Evolutionary conservation across 2,329 filamentous ascomycete genomes (phyloP).

Genomic region (Exophiala aquamarina): DNA sequence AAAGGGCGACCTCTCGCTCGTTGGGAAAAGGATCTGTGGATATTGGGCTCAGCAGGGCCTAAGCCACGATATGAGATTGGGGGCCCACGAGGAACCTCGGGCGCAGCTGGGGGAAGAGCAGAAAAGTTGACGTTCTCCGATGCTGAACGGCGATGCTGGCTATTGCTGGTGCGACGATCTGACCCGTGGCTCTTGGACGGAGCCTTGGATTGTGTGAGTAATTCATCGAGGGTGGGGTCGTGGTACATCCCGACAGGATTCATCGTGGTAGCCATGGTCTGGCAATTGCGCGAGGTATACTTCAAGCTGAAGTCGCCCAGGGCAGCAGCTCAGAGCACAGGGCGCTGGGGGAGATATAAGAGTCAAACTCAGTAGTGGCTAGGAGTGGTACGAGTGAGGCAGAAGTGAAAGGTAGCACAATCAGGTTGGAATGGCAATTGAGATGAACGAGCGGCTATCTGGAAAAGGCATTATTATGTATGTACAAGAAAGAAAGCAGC

Average conservation of each 20-base stretch:
- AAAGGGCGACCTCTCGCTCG: constrained; percentile 27
- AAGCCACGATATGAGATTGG: constrained; percentile 55
- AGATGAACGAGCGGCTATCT: constrained; percentile 10
- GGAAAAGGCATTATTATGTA: constrained; percentile 10
- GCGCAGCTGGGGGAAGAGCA: constrained; percentile 40
- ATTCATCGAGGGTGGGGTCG: constrained; percentile 23
- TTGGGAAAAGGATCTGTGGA: constrained; percentile 30
- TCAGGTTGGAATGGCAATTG: constrained; percentile 3
- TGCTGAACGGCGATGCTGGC: constrained; percentile 7
- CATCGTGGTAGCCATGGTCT: constrained; percentile 23
- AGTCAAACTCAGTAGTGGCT: background rate
- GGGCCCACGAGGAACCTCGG: constrained; percentile 62
- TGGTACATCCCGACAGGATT: constrained; percentile 27
- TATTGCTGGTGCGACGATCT: constrained; percentile 8
- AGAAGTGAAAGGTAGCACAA: constrained; percentile 8
- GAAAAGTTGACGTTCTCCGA: constrained; percentile 10
- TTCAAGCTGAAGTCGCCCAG: no score
- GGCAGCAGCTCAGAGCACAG: no score
- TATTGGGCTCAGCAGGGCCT: constrained; percentile 41
- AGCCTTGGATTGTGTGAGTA: constrained; percentile 11
- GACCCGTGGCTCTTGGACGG: constrained; percentile 12
- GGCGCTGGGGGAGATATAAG: no score
- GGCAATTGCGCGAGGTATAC: background rate
- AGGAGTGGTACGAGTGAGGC: background rate
- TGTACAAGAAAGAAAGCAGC: constrained; percentile 16